Evolutionary conservation across 1,284 basidiomycete genomes (phyloP).

Genomic region (Fomitopsis schrenkii): DNA sequence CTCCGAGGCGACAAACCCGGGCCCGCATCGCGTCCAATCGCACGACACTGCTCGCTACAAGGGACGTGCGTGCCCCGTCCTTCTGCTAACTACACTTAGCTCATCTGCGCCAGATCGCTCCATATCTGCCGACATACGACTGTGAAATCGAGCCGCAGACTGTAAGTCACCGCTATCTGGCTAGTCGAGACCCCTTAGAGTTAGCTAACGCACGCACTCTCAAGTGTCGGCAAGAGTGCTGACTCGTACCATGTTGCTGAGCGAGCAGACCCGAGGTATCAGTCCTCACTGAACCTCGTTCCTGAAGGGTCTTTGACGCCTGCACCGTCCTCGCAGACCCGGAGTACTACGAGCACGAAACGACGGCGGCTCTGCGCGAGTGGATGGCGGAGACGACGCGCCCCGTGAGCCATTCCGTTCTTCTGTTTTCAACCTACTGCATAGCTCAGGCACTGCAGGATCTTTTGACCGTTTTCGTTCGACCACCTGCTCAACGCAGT

Average conservation of each 20-base stretch:
- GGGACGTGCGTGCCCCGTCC: too few relatives aligned
- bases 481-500: conserved; percentile 24
- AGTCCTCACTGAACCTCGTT: neutral
- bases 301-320: conserved; percentile 5
- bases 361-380: conserved; percentile 7
- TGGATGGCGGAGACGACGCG: conserved; percentile 16
- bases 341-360: conserved; percentile 16
- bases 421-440: too few relatives aligned
- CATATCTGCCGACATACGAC: conserved; percentile 1
- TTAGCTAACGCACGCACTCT: neutral
- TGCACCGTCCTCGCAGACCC: conserved; percentile 14
- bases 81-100: too few relatives aligned
- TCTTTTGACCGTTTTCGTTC: conserved; percentile 21
- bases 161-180: conserved; percentile 4
- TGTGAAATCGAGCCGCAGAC: conserved; percentile 20
- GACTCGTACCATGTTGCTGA: conserved; percentile 2
- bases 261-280: neutral
- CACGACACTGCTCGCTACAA: too few relatives aligned
- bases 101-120: too few relatives aligned
- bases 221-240: neutral
- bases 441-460: conserved; percentile 13
- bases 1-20: too few relatives aligned
- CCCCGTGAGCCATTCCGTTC: neutral
- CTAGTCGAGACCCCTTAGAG: neutral
- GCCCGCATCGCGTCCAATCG: too few relatives aligned